Evolutionary conservation across 805 yeast genomes (phyloP).

Genomic region (Teunomyces gatunensis): DNA sequence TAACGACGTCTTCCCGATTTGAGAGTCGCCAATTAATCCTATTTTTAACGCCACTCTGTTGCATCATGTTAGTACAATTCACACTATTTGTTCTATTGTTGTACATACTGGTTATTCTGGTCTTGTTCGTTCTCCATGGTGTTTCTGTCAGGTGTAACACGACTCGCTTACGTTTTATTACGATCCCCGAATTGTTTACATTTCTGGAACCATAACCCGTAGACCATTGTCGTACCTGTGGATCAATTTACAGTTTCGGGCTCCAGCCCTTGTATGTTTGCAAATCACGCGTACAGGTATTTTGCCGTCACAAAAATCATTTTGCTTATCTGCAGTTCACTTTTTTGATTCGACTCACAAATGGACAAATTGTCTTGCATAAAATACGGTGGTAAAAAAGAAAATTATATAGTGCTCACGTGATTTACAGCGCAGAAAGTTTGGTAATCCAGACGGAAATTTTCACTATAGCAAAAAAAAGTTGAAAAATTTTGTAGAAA

Average conservation of each 20-base stretch:
- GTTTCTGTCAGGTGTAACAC: neutral
- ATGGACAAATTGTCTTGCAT: neutral
- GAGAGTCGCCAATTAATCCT: conserved; percentile 93
- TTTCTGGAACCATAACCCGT: neutral
- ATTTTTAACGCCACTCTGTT: conserved; percentile 69
- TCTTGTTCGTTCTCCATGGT: conserved; percentile 19
- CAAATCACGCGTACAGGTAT: neutral
- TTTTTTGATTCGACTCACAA: neutral
- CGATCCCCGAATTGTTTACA: conserved; percentile 1
- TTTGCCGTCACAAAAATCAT: neutral
- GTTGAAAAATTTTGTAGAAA: conserved; percentile 8
- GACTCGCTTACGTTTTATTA: neutral
- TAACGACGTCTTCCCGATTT: conserved; percentile 91
- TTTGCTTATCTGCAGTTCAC: neutral
- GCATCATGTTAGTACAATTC: conserved; percentile 17
- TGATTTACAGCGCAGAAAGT: neutral
- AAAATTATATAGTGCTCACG: neutral
- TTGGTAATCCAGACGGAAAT: neutral
- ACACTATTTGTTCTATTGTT: neutral
- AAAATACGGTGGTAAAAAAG: neutral
- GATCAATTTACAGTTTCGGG: neutral
- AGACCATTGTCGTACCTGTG: neutral
- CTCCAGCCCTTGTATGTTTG: neutral
- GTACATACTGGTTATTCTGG: conserved; percentile 39
- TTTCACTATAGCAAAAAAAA: conserved; percentile 3